These are phyloP conservation scores for sunflower (Helianthus annuus) DNA, from an alignment of 129 eudicot species.

Conservation along the genomic window HanXRQr2.0-SUNRISE NC_035434.2:138113117-138113616, in stretches of 20 bases:
- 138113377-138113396: conserved; percentile 1
- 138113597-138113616: neutral
- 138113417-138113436: too few relatives aligned
- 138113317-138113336: too few relatives aligned
- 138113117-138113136: too few relatives aligned
- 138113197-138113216: too few relatives aligned
- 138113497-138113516: neutral
- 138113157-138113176: neutral
- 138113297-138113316: too few relatives aligned
- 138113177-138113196: neutral
- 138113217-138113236: neutral
- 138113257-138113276: too few relatives aligned
- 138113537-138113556: neutral
- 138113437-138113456: neutral
- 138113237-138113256: neutral
- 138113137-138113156: neutral
- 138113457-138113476: neutral
- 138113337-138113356: too few relatives aligned
- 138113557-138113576: too few relatives aligned
- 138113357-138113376: neutral
- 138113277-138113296: too few relatives aligned
- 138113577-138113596: neutral
- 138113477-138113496: neutral
- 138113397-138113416: neutral
- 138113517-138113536: neutral